Evolutionary conservation across 179 eudicot species (phyloP).

Genomic region (Beta macrorhiza): DNA sequence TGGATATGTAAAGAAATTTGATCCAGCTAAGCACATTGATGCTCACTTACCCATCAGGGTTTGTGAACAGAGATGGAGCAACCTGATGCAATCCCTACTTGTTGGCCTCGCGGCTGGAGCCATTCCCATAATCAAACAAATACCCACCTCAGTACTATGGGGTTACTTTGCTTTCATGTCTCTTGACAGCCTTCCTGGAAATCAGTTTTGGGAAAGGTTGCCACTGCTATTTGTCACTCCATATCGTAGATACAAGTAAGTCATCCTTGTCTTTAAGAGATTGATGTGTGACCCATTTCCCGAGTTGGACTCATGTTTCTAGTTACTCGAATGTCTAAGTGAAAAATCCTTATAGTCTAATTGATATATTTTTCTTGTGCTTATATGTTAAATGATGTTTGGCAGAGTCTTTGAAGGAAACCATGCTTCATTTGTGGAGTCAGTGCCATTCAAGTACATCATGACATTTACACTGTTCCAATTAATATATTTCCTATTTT

Average conservation of each 20-base stretch:
- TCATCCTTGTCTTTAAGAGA: neutral
- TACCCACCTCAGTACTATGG: conserved; percentile 95
- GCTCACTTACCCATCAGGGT: conserved; percentile 80
- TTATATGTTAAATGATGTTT: conserved; percentile 18
- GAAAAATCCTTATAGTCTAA: neutral
- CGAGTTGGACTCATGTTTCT: no score
- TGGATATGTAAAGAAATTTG: conserved; percentile 44
- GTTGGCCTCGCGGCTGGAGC: conserved; percentile 52
- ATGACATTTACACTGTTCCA: conserved; percentile 61
- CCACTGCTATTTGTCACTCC: conserved; percentile 62
- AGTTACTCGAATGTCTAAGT: neutral
- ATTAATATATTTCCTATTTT: conserved; percentile 54
- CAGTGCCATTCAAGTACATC: conserved; percentile 78
- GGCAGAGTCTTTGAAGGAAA: conserved; percentile 63
- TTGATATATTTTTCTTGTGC: neutral
- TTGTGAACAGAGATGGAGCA: conserved; percentile 84
- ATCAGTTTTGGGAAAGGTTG: conserved; percentile 89
- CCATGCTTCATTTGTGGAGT: conserved; percentile 79
- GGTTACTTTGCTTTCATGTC: conserved; percentile 97
- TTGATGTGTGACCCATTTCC: no score
- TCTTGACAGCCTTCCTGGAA: conserved; percentile 91
- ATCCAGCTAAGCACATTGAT: conserved; percentile 63
- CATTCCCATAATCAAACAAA: conserved; percentile 66
- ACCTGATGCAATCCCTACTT: conserved; percentile 66
- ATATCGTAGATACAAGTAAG: conserved; percentile 76